phyloP scores from a whole-genome alignment of 2,329 filamentous ascomycete genomes.

The Ophiostoma montium region DNA sequence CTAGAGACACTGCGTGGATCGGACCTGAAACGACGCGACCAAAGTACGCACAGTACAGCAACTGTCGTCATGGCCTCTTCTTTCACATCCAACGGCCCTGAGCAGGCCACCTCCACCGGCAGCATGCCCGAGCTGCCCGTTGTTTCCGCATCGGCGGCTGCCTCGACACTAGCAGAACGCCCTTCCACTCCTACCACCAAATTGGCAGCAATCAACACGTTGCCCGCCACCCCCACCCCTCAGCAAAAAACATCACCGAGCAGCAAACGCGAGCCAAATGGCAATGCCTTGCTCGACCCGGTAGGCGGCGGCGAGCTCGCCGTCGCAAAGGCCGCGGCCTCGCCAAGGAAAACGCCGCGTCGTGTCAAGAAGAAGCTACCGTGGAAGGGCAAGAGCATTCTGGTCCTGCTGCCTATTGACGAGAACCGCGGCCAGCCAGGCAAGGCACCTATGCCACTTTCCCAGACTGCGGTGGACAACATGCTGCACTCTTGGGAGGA shows the following conservation, averaged over 20 bases:
- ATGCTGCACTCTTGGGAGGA: constrained; percentile 55
- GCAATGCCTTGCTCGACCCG: background rate
- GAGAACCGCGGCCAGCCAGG: constrained; percentile 48
- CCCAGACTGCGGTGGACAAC: constrained; percentile 37
- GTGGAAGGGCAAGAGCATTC: constrained; percentile 62
- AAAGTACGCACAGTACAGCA: background rate
- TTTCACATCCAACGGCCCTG: background rate
- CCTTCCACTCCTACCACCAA: background rate
- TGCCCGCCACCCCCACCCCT: constrained; percentile 3
- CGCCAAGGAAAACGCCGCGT: constrained; percentile 31
- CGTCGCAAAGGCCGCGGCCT: constrained; percentile 14
- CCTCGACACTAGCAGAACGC: background rate
- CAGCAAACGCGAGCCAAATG: background rate
- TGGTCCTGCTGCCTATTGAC: constrained; percentile 55
- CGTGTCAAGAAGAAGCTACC: constrained; percentile 55
- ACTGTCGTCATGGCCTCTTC: constrained; percentile 5
- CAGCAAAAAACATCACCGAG: background rate
- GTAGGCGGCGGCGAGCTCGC: constrained; percentile 2
- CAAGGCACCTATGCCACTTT: constrained; percentile 39
- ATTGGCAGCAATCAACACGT: background rate
- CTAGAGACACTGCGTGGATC: constrained; percentile 39
- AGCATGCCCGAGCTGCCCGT: background rate
- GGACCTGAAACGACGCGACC: constrained; percentile 12
- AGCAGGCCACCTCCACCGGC: background rate
- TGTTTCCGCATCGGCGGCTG: background rate